Percentiles rank a stretch among this genome's conserved stretches.
Evolutionary conservation across 2,329 filamentous ascomycete genomes (phyloP).

Genomic region (Alternaria ethzedia): DNA sequence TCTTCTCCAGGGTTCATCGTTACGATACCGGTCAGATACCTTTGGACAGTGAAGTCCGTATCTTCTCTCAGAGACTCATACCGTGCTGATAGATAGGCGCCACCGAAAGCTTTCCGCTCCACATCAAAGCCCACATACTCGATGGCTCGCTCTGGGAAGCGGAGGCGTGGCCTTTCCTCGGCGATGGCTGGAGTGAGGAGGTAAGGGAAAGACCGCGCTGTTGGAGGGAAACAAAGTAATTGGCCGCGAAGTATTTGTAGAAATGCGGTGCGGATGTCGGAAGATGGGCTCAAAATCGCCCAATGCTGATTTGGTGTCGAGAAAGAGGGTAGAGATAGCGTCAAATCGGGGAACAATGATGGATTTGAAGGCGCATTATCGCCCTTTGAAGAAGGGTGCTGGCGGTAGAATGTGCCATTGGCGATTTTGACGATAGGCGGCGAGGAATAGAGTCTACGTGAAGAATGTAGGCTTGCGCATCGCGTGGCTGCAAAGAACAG

Average conservation of each 20-base stretch:
- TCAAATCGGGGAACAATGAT: conserved; percentile 74
- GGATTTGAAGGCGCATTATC: conserved; percentile 63
- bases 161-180: conserved; percentile 58
- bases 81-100: conserved; percentile 82
- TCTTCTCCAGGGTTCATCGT: conserved; percentile 75
- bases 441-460: conserved; percentile 25
- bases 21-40: conserved; percentile 83
- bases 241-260: conserved; percentile 79
- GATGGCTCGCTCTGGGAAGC: conserved; percentile 71
- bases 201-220: conserved; percentile 78
- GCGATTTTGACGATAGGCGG: conserved; percentile 40
- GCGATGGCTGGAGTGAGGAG: conserved; percentile 69
- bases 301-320: conserved; percentile 67
- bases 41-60: conserved; percentile 82
- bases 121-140: conserved; percentile 90
- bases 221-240: conserved; percentile 76
- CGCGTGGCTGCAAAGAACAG: conserved; percentile 38
- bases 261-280: conserved; percentile 81
- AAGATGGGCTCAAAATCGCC: conserved; percentile 82
- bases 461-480: conserved; percentile 25
- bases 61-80: conserved; percentile 89
- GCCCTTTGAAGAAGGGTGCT: conserved; percentile 63
- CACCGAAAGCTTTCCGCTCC: conserved; percentile 65
- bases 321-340: conserved; percentile 70
- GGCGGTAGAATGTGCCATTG: conserved; percentile 83